Base-by-base conservation (phyloP, 768 basidiomycete species). In the Hemileccinum impolitum region DNA sequence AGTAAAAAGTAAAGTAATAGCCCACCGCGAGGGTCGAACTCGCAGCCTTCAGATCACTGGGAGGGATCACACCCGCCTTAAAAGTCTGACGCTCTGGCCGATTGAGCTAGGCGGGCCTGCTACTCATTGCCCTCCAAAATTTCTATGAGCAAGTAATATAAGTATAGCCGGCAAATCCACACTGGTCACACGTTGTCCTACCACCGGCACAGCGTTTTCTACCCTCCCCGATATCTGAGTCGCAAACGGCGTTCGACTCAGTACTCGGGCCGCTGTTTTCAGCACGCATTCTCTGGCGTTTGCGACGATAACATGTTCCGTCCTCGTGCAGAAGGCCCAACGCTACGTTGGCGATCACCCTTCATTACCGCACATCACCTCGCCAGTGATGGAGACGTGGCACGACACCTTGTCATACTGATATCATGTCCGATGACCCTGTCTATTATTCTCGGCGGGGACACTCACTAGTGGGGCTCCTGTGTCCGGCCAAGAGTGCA, bases 1-100 rank as follows among this genome's bases (percentile, higher is more conserved):
- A 15, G 8, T n/a, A 13, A 31, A 8, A 18, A 1, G 31, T 45
- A 61, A 67, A 67, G 49, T 9, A 39, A 17, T 80, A 84, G 82
- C 82, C 83, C 82, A 83, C 81, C 82, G 83, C 83, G 83, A 82
- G 83, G 82, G 76, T 85, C 83, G 83, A 85, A 85, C 83, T 82
- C 83, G 83, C 83, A 85, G 80, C 83, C 83, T 85, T 85, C 80
- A 85, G 83, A 85, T 84, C 44, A 50, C 59, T 3, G 41, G 43
- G 41, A 51, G 51, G 63, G 41, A 51, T 45, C 30, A 39, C 1
- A 1, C 64, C 66, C 65, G 64, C 64, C 66, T 51, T 66, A 66
- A 66, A 66, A 78, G 76, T 78, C 76, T 77, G 77, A 78, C 77
- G 76, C 76, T 78, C 77, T 78, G 75, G 68, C 76, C 76, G 62